A percentile compares a stretch with the other conserved stretches of the same genome.
phyloP scores from a whole-genome alignment of 2,329 filamentous ascomycete species.

The Xylariaceae sp. region DNA sequence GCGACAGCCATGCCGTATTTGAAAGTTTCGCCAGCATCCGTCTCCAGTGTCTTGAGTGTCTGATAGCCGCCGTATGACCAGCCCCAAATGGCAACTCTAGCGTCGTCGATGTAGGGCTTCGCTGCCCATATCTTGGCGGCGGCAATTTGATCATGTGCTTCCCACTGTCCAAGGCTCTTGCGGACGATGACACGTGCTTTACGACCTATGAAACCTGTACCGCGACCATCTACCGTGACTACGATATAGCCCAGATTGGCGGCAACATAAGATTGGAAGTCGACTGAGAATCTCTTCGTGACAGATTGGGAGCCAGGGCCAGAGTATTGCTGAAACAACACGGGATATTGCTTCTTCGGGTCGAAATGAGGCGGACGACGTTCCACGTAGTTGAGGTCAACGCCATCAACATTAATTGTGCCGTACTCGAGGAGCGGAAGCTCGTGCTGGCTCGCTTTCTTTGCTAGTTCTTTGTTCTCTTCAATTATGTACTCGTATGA shows the following conservation, averaged over 20 bases:
- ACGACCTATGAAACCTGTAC: slow-evolving; percentile 87
- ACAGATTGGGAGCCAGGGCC: slow-evolving; percentile 92
- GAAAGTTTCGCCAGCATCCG: slow-evolving; percentile 84
- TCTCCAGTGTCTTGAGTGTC: slow-evolving; percentile 90
- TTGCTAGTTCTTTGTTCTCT: slow-evolving; percentile 67
- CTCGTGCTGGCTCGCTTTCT: slow-evolving; percentile 69
- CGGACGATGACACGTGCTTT: slow-evolving; percentile 77
- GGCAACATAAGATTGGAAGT: slow-evolving; percentile 88
- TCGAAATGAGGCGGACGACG: slow-evolving; percentile 87
- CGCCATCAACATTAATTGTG: slow-evolving; percentile 78
- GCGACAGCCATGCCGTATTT: slow-evolving; percentile 97
- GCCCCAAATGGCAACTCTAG: slow-evolving; percentile 90
- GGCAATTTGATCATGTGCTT: slow-evolving; percentile 86
- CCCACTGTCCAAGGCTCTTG: slow-evolving; percentile 77
- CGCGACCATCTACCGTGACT: slow-evolving; percentile 88
- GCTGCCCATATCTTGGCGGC: slow-evolving; percentile 79
- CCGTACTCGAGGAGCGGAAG: slow-evolving; percentile 80
- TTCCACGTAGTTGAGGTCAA: slow-evolving; percentile 70
- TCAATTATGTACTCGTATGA: slow-evolving; percentile 70
- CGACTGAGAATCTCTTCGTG: slow-evolving; percentile 71
- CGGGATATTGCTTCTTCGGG: slow-evolving; percentile 78
- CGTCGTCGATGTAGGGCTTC: slow-evolving; percentile 77
- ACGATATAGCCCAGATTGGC: slow-evolving; percentile 86
- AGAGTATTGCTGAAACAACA: slow-evolving; percentile 92
- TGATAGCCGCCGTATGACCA: slow-evolving; percentile 98